Evolutionary conservation across 2,329 filamentous ascomycete genomes (phyloP).

Genomic region (Thielaviopsis populi): DNA sequence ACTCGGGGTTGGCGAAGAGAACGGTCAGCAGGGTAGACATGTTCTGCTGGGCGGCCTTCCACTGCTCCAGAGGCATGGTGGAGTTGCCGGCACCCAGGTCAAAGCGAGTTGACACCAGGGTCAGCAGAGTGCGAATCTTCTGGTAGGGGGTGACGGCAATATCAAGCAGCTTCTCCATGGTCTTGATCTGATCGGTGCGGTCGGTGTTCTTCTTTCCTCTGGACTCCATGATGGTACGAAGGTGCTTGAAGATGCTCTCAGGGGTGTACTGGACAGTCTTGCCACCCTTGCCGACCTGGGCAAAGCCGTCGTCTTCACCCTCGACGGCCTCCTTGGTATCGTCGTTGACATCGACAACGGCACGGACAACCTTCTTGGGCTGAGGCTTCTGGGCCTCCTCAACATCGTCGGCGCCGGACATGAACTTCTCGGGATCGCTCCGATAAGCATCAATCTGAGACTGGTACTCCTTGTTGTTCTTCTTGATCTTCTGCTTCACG

Average conservation of each 20-base stretch:
- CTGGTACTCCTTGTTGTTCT: slow-evolving; percentile 93
- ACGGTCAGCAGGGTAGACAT: slow-evolving; percentile 62
- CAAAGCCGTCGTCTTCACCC: slow-evolving; percentile 73
- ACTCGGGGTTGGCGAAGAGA: slow-evolving; percentile 63
- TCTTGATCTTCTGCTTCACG: slow-evolving; percentile 96
- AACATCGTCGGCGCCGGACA: slow-evolving; percentile 66
- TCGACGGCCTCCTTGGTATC: slow-evolving; percentile 27
- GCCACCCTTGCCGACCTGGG: slow-evolving; percentile 75
- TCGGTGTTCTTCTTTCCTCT: slow-evolving; percentile 99
- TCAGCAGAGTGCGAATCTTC: slow-evolving; percentile 78
- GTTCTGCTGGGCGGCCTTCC: slow-evolving; percentile 87
- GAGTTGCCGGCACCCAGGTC: slow-evolving; percentile 64
- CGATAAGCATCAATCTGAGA: slow-evolving; percentile 76
- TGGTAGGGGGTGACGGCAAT: slow-evolving; percentile 87
- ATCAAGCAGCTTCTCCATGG: slow-evolving; percentile 91
- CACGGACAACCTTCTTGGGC: slow-evolving; percentile 26
- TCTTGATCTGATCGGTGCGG: slow-evolving; percentile 80
- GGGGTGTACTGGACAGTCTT: slow-evolving; percentile 84
- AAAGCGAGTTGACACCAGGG: slow-evolving; percentile 84
- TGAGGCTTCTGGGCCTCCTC: slow-evolving; percentile 32
- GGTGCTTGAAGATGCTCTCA: slow-evolving; percentile 95
- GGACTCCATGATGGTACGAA: slow-evolving; percentile 83
- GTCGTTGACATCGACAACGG: slow-evolving; percentile 35
- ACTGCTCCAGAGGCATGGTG: slow-evolving; percentile 90
- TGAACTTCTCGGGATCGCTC: slow-evolving; percentile 70